Conservation (phyloP, 352 stramenopile genomes). For the Pelagophyceae sp. region DNA sequence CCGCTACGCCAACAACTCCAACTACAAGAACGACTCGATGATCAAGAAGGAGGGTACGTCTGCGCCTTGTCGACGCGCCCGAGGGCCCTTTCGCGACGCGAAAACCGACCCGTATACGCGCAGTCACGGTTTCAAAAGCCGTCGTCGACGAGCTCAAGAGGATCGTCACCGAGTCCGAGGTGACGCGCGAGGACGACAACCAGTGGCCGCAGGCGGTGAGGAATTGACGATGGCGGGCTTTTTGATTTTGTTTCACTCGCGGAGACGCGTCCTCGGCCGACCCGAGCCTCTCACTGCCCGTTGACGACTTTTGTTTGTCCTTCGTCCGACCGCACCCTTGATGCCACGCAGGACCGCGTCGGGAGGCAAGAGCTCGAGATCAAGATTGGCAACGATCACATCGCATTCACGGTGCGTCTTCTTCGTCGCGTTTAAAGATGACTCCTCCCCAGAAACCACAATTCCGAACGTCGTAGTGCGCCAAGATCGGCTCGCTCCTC, state of each 20-base stretch:
- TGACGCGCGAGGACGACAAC: slow-evolving; percentile 85
- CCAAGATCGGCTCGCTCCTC: slow-evolving; percentile 86
- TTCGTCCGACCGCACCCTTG: neutral
- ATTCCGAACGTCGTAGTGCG: slow-evolving; percentile 49
- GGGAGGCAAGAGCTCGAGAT: slow-evolving; percentile 90
- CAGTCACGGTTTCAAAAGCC: slow-evolving; percentile 73
- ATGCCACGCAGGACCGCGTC: slow-evolving; percentile 62
- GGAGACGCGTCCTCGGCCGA: no score
- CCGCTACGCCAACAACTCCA: slow-evolving; percentile 94
- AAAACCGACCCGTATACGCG: neutral
- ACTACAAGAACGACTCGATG: slow-evolving; percentile 94
- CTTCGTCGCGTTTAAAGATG: slow-evolving; percentile 36
- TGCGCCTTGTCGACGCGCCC: slow-evolving; percentile 6
- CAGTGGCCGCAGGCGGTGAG: slow-evolving; percentile 78
- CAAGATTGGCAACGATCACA: slow-evolving; percentile 85
- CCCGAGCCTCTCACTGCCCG: no score
- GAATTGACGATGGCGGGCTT: neutral
- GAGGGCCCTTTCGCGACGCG: neutral
- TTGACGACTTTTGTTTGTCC: no score
- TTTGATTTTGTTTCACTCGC: neutral
- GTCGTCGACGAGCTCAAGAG: slow-evolving; percentile 85
- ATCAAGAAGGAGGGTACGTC: slow-evolving; percentile 85
- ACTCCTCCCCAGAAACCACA: neutral
- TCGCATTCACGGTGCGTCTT: slow-evolving; percentile 73
- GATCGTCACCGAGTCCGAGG: slow-evolving; percentile 78